phyloP scores from a whole-genome alignment of 1,139 yeast species.

The Meyerozyma carpophila region DNA sequence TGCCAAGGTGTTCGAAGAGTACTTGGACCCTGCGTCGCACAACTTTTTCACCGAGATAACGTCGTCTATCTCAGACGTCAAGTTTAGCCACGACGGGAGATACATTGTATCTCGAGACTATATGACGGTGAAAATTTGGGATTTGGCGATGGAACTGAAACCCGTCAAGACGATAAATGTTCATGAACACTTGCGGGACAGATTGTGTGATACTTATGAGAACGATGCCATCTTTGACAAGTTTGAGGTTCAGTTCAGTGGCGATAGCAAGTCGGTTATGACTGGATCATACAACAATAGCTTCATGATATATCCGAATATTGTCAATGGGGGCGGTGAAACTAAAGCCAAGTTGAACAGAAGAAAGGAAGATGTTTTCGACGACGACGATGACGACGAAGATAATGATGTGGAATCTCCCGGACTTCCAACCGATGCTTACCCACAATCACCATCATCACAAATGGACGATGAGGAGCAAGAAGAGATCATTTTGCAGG shows the following conservation, averaged over 20 bases:
- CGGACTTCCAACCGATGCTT: slow-evolving; percentile 15
- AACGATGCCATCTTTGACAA: slow-evolving; percentile 98
- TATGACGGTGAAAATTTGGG: slow-evolving; percentile 98
- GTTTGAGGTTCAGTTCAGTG: slow-evolving; percentile 93
- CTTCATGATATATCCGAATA: slow-evolving; percentile 94
- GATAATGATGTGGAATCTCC: slow-evolving; percentile 12
- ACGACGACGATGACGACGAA: slow-evolving; percentile 5
- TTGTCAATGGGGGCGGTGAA: slow-evolving; percentile 29
- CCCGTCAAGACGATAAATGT: slow-evolving; percentile 93
- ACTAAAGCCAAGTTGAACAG: slow-evolving; percentile 14
- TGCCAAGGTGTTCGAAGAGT: slow-evolving; percentile 87
- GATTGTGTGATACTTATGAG: slow-evolving; percentile 95
- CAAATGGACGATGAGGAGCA: slow-evolving; percentile 51
- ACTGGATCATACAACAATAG: slow-evolving; percentile 97
- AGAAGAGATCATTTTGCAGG: slow-evolving; percentile 80
- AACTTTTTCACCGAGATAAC: slow-evolving; percentile 97
- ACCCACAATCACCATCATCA: slow-evolving; percentile 33
- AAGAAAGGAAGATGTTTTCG: slow-evolving; percentile 5
- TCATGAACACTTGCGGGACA: slow-evolving; percentile 90
- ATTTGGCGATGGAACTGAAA: slow-evolving; percentile 91
- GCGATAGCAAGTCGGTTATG: slow-evolving; percentile 89
- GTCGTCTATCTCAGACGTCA: slow-evolving; percentile 88
- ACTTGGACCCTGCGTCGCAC: slow-evolving; percentile 87
- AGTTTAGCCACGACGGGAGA: slow-evolving; percentile 87
- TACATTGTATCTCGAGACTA: slow-evolving; percentile 95